A percentile compares a stretch with the other conserved stretches of the same genome.
phyloP scores from a whole-genome alignment of 139 green algal genomes.

The Ostreobium quekettii region DNA sequence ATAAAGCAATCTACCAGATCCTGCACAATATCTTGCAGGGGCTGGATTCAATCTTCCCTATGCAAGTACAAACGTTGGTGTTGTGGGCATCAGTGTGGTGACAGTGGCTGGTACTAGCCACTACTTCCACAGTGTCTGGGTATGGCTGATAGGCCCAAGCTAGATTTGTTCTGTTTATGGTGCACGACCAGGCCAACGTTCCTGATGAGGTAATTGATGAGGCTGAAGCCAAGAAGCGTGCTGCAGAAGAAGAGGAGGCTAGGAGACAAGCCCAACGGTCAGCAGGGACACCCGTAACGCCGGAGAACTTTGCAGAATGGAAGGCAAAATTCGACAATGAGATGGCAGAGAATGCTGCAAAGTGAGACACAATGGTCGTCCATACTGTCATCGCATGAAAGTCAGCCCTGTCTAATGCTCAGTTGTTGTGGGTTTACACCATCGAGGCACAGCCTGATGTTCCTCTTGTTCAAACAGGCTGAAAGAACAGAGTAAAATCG shows the following conservation, averaged over 20 bases:
- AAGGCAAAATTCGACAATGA: conserved; percentile 42
- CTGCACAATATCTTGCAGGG: too few species aligned
- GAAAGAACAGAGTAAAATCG: not conserved
- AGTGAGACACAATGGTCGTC: not conserved
- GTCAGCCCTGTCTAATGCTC: not conserved
- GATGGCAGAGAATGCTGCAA: not conserved
- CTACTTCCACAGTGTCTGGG: too few species aligned
- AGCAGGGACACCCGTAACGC: conserved; percentile 63
- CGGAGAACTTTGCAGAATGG: conserved; percentile 65
- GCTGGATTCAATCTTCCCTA: too few species aligned
- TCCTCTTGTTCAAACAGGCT: not conserved
- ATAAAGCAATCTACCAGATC: too few species aligned
- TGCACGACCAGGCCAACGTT: not conserved
- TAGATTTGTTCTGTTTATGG: conserved; percentile 1
- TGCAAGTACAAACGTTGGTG: too few species aligned
- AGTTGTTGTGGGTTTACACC: not conserved
- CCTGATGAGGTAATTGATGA: not conserved
- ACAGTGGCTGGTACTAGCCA: too few species aligned
- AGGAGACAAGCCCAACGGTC: conserved; percentile 47
- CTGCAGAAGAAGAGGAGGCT: conserved; percentile 53
- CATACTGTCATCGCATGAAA: not conserved
- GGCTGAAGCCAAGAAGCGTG: conserved; percentile 19
- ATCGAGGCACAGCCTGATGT: not conserved
- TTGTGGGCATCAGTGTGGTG: too few species aligned
- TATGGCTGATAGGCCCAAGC: too few species aligned